These are phyloP conservation scores for Eucalyptus marginata DNA, from an alignment of 345 rosid genomes.

Conservation along the genomic window DNA sequence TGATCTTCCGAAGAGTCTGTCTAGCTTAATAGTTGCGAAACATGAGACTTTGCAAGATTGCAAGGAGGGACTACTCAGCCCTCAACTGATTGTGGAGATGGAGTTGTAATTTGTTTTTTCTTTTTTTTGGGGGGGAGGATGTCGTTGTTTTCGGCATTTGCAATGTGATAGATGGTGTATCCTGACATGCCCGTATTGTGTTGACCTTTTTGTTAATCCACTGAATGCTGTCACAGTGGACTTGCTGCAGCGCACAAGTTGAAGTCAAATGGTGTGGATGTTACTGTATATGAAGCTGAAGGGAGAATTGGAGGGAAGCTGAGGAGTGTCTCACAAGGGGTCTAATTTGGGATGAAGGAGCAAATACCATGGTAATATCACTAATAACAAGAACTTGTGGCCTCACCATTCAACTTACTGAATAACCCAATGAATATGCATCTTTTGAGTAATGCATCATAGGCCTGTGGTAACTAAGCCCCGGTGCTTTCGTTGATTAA, in stretches of 20 bases:
- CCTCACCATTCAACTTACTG: not conserved
- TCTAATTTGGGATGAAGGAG: conserved; percentile 91
- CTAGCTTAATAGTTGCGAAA: not conserved
- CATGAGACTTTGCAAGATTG: not conserved
- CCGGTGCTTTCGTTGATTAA: not conserved
- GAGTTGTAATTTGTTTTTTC: not conserved
- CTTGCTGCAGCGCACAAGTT: conserved; percentile 91
- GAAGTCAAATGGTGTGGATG: conserved; percentile 67
- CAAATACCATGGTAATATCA: conserved; percentile 71
- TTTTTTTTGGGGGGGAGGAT: accelerated
- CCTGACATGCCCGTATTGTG: not conserved
- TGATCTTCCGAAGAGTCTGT: not conserved
- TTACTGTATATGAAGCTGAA: conserved; percentile 80
- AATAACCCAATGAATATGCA: not conserved
- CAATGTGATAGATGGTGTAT: not conserved
- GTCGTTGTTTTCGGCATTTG: not conserved
- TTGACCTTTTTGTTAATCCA: not conserved
- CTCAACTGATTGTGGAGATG: not conserved
- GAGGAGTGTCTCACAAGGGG: conserved; percentile 50
- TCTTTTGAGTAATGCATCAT: not conserved
- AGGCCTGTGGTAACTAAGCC: not conserved
- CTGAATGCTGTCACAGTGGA: conserved; percentile 31
- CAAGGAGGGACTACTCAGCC: not conserved
- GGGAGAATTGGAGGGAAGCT: conserved; percentile 82
- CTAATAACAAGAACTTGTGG: not conserved